Evolutionary conservation across 768 basidiomycete species (phyloP), one percentile per base, ranked within the genome.

Genomic region (Coprinopsis cinerea): DNA sequence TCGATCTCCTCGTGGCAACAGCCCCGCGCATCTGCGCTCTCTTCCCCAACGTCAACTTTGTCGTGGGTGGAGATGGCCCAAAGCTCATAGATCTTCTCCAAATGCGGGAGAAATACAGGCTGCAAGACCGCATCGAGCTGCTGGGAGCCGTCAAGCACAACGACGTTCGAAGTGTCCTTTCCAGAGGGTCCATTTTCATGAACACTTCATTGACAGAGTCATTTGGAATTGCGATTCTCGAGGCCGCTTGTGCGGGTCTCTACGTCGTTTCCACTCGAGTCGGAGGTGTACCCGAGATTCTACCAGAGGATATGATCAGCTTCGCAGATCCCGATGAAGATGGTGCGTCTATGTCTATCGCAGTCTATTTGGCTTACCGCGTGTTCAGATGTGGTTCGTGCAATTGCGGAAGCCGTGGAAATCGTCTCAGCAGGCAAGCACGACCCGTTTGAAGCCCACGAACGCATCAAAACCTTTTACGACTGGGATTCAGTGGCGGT

Each of bases 161-260:
- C 24, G 87, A 95, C 52, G 96, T 95, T n/a, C 79, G 81, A 45
- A 76, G 81, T 13, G 93, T 96, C n/a, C 77, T 99, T 10, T 73
- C 74, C 5, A 82, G 82, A 36, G 96, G 94, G 1, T 77, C 89
- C 11, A 93, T 99, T 53, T 99, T 87, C 67, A 74, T 99, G 72
- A 96, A 94, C 60, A 94, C 96, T 0, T 94, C 92, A 0, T 76
- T 98, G 22, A 98, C 95, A 1, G 96, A 98, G 63, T 81, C 96
- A 0, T 99, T 98, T 57, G 95, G 96, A 0, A 98, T 95, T 55
- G 90, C 88, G n/a, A 93, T 95, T 55, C 77, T 99, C 36, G 96
- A 99, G 70, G 96, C 95, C 0, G 96, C 96, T 0, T 94, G 90
- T 55, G 83, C 92, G 0, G 95, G 96, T 1, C 74, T 97, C 14